phyloP scores from a whole-genome alignment of 352 stramenopile species.

The Plasmopara viticola region DNA sequence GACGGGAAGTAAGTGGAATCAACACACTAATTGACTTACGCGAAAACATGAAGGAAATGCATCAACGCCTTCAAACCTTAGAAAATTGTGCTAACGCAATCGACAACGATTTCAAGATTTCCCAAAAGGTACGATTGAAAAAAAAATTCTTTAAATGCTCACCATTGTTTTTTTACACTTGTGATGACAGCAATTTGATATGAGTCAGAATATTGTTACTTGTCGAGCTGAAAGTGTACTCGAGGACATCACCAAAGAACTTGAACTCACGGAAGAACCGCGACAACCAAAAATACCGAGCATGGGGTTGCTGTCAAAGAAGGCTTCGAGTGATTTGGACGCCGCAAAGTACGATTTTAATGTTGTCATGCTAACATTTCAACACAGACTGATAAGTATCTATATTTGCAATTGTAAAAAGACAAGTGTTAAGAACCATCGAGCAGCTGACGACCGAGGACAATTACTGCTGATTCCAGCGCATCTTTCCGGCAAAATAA shows the following conservation, averaged over 20 bases:
- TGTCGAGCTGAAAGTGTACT: slow-evolving; percentile 7
- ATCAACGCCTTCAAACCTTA: slow-evolving; percentile 36
- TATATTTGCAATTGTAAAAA: slow-evolving; percentile 5
- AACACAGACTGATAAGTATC: neutral
- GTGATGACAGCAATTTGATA: too few relatives aligned
- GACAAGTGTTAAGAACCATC: slow-evolving; percentile 33
- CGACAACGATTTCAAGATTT: slow-evolving; percentile 51
- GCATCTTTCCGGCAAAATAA: neutral
- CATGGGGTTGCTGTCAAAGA: slow-evolving; percentile 23
- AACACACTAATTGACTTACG: slow-evolving; percentile 30
- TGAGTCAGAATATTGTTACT: neutral
- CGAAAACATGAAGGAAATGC: slow-evolving; percentile 47
- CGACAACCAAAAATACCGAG: neutral
- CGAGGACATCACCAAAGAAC: slow-evolving; percentile 15
- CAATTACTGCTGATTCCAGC: slow-evolving; percentile 2
- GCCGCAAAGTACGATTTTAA: slow-evolving; percentile 32
- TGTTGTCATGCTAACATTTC: neutral
- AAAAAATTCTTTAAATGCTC: neutral
- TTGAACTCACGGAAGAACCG: slow-evolving; percentile 9
- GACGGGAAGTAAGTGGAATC: slow-evolving; percentile 7
- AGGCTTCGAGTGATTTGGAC: slow-evolving; percentile 36
- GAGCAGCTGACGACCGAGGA: slow-evolving; percentile 25
- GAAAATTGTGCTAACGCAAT: slow-evolving; percentile 47
- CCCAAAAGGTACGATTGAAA: slow-evolving; percentile 28
- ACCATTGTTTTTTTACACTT: too few relatives aligned